Conservation (phyloP, 1,139 yeast genomes). For the Chernovozyma aurita region DNA sequence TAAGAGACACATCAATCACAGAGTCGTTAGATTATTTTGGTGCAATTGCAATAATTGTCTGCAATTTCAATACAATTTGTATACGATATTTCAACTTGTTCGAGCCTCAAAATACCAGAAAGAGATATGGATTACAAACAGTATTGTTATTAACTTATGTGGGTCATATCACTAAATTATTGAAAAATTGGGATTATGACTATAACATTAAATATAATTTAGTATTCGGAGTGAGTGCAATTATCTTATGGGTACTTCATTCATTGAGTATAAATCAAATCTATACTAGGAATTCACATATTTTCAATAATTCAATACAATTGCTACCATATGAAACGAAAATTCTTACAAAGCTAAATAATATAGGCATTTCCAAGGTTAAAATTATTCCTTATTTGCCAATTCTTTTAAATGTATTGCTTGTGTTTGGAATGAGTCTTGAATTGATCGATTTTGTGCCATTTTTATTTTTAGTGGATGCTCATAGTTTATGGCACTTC, state of each 20-base stretch:
- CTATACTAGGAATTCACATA: conserved; percentile 19
- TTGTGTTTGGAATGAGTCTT: conserved; percentile 31
- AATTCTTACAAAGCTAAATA: conserved; percentile 29
- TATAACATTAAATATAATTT: conserved; percentile 36
- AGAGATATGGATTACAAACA: conserved; percentile 12
- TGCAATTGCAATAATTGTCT: conserved; percentile 37
- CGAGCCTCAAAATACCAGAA: conserved; percentile 6
- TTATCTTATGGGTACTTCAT: conserved; percentile 34
- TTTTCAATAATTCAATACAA: conserved; percentile 34
- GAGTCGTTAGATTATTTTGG: conserved; percentile 44
- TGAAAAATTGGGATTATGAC: conserved; percentile 34
- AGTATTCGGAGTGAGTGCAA: conserved; percentile 28
- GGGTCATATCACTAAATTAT: conserved; percentile 27
- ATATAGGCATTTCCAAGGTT: conserved; percentile 21
- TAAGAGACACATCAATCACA: conserved; percentile 34
- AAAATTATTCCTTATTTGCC: conserved; percentile 35
- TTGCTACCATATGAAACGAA: conserved; percentile 39
- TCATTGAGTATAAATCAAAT: conserved; percentile 17
- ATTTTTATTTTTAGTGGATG: conserved; percentile 29
- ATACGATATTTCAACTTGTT: conserved; percentile 30
- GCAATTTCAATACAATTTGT: conserved; percentile 33
- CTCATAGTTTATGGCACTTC: conserved; percentile 44
- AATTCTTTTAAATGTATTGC: conserved; percentile 29
- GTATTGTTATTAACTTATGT: conserved; percentile 16
- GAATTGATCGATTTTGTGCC: conserved; percentile 40